Evolutionary conservation across 352 stramenopile species (phyloP), one percentile per base, ranked within the genome.

Genomic region (Blastocystis sp.): DNA sequence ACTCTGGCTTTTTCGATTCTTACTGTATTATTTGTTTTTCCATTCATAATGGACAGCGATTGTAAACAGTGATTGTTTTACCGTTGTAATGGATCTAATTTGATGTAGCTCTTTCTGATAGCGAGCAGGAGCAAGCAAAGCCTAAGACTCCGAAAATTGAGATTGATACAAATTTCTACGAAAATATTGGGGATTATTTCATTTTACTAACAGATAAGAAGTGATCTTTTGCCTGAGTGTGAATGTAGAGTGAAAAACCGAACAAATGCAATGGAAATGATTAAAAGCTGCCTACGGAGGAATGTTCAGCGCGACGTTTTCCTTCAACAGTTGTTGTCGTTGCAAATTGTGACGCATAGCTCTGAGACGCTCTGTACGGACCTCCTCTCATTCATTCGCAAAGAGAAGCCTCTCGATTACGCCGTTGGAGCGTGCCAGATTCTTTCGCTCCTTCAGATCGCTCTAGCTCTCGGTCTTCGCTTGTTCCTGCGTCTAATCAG

Each of bases 121-220:
- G 29, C 29, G 29, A 34, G 29, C 29, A 34, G 29, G 29, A 34
- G 29, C 29, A 34, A 34, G 29, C 29, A 34, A 34, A 34, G 29
- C 29, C 29, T 1, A 34, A 34, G 29, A 26, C 39, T 47, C 23
- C 15, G 20, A 56, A 18, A 77, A 18, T 55, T 1, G 50, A 77
- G 23, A 43, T 68, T 3, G 50, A 63, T 45, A 15, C 37, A 29
- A 45, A 26, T 11, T 29, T 53, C n/a, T 23, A 39, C 18, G 73
- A 84, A 37, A 47, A 84, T 39, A 84, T 84, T 45, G 73, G 29
- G 20, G 73, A 84, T 23, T 84, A 84, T 69, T 53, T 84, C 29
- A 61, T 41, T 69, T 64, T 56, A 23, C 54, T 84, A 34, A 61
- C 43, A 18, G 73, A 84, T 26, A 84, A 84, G 29, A 84, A 84